Percentiles rank a stretch among this genome's conserved stretches.
These are phyloP conservation scores for Cephalotrichum gorgonifer DNA, from an alignment of 2,329 filamentous ascomycete genomes.

Conservation along the genomic window DNA sequence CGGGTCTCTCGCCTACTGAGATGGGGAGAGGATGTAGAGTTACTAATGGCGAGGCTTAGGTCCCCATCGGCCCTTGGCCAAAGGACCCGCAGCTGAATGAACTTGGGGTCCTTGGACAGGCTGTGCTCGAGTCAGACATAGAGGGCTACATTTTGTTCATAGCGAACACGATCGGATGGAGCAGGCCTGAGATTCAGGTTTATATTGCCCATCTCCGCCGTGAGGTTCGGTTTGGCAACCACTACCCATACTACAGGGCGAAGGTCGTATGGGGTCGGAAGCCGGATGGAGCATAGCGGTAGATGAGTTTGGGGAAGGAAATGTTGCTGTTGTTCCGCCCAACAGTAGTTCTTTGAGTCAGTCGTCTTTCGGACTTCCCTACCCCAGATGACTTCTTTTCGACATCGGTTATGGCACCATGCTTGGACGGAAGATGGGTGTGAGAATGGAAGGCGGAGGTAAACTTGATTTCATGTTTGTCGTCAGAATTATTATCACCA, in stretches of 20 bases:
- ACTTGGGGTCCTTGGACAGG: slow-evolving; percentile 25
- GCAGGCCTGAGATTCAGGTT: slow-evolving; percentile 17
- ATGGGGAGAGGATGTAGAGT: slow-evolving; percentile 22
- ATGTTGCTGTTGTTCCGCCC: too few species aligned
- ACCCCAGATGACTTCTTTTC: too few species aligned
- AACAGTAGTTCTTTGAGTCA: too few species aligned
- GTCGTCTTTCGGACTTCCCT: too few species aligned
- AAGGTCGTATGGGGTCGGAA: slow-evolving; percentile 13
- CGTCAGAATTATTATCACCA: too few species aligned
- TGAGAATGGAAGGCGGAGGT: too few species aligned
- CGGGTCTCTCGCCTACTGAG: slow-evolving; percentile 28
- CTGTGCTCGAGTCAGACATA: slow-evolving; percentile 21
- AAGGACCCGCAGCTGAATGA: slow-evolving; percentile 32
- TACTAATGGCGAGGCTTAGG: too few species aligned
- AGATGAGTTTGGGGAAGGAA: too few species aligned
- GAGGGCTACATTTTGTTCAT: slow-evolving; percentile 26
- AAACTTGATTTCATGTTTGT: too few species aligned
- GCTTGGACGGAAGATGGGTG: too few species aligned
- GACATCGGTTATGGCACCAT: too few species aligned
- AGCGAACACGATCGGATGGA: slow-evolving; percentile 23
- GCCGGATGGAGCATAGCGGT: too few species aligned
- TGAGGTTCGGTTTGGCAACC: slow-evolving; percentile 20
- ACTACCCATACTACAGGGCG: slow-evolving; percentile 28
- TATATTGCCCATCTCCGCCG: slow-evolving; percentile 23
- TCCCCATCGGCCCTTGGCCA: slow-evolving; percentile 33